Evolutionary conservation across 2,329 filamentous ascomycete species (phyloP).

Genomic region (Fusarium sp.): DNA sequence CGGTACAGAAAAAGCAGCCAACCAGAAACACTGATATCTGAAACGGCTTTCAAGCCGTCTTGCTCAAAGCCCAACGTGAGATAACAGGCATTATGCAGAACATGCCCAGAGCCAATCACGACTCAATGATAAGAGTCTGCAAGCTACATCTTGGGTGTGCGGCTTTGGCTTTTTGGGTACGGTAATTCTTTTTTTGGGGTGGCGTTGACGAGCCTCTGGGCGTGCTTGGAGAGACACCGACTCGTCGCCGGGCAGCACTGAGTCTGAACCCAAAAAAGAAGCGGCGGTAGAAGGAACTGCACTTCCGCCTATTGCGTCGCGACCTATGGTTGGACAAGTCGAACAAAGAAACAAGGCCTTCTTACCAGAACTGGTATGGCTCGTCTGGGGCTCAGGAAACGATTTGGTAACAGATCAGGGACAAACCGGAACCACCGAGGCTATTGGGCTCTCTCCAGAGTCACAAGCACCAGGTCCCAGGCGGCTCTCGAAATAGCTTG

Average conservation of each 20-base stretch:
- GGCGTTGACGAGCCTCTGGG: constrained; percentile 33
- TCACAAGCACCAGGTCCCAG: constrained; percentile 31
- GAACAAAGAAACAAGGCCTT: constrained; percentile 38
- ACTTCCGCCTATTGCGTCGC: constrained; percentile 23
- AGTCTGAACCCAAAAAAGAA: constrained; percentile 32
- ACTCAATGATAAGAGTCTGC: constrained; percentile 50
- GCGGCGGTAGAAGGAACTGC: constrained; percentile 25
- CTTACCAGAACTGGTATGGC: constrained; percentile 40
- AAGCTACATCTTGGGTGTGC: constrained; percentile 22
- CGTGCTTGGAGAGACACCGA: constrained; percentile 34
- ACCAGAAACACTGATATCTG: constrained; percentile 25
- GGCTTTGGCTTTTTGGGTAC: constrained; percentile 32
- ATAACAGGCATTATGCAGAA: constrained; percentile 55
- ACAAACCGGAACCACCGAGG: constrained; percentile 46
- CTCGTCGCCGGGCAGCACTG: constrained; percentile 26
- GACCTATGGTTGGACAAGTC: constrained; percentile 36
- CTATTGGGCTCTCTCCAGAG: constrained; percentile 21
- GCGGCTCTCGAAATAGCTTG: constrained; percentile 38
- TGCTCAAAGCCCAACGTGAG: constrained; percentile 40
- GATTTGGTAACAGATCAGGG: constrained; percentile 49
- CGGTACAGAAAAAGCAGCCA: constrained; percentile 14
- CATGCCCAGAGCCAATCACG: constrained; percentile 49
- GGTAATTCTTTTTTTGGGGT: constrained; percentile 42
- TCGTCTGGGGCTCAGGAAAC: constrained; percentile 40
- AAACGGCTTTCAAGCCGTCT: constrained; percentile 41